Evolutionary conservation across 2,329 filamentous ascomycete genomes (phyloP).

Genomic region (Corinectria fuckeliana): DNA sequence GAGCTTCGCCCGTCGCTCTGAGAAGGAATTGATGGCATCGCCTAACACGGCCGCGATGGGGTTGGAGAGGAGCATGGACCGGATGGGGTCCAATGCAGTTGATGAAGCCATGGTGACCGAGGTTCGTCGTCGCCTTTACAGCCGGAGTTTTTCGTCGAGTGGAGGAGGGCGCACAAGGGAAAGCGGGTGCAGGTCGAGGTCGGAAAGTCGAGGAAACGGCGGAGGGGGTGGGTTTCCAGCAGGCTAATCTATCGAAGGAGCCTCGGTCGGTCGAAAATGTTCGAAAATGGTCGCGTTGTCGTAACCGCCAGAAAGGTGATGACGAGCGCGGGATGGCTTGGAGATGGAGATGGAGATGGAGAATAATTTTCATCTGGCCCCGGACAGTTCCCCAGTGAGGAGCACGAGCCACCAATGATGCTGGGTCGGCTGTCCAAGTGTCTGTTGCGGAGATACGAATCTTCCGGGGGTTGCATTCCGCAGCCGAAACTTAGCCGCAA

Average conservation of each 20-base stretch:
- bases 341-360: slow-evolving; percentile 36
- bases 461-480: slow-evolving; percentile 25
- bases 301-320: slow-evolving; percentile 43
- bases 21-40: slow-evolving; percentile 82
- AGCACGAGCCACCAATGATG: slow-evolving; percentile 42
- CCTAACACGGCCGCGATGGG: slow-evolving; percentile 71
- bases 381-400: slow-evolving; percentile 38
- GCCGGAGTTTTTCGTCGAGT: slow-evolving; percentile 32
- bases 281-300: slow-evolving; percentile 32
- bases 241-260: slow-evolving; percentile 31
- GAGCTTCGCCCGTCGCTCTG: slow-evolving; percentile 84
- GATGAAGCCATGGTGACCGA: slow-evolving; percentile 58
- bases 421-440: slow-evolving; percentile 27
- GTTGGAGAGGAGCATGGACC: slow-evolving; percentile 75
- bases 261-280: slow-evolving; percentile 31
- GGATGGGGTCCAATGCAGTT: slow-evolving; percentile 56
- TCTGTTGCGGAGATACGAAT: slow-evolving; percentile 25
- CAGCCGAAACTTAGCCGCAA: slow-evolving; percentile 19
- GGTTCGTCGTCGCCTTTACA: slow-evolving; percentile 38
- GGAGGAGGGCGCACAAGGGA: slow-evolving; percentile 26
- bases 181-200: slow-evolving; percentile 22
- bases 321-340: slow-evolving; percentile 40
- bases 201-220: slow-evolving; percentile 6
- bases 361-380: slow-evolving; percentile 47
- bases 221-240: slow-evolving; percentile 27